phyloP scores from a whole-genome alignment of 2,329 filamentous ascomycete genomes.

The Microcyclospora pomicola region DNA sequence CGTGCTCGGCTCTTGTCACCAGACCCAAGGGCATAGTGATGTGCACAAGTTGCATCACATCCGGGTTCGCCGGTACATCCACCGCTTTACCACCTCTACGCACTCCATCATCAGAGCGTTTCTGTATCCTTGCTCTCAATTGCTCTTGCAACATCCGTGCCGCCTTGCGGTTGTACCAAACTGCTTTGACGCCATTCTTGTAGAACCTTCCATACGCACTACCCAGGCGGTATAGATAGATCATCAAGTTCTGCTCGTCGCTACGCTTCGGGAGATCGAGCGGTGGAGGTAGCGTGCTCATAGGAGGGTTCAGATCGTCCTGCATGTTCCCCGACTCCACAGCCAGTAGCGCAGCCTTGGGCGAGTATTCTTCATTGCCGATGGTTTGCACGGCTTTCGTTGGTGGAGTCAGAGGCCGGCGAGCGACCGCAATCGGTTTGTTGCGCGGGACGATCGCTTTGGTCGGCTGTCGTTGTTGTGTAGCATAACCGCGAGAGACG shows the following conservation, averaged over 20 bases:
- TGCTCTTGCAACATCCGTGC: constrained; percentile 34
- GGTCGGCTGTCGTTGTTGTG: too few relatives aligned
- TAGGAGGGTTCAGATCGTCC: constrained; percentile 52
- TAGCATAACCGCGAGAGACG: neutral
- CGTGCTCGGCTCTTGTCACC: constrained; percentile 53
- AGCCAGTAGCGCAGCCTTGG: constrained; percentile 4
- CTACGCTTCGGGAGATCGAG: constrained; percentile 48
- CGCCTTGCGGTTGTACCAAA: constrained; percentile 50
- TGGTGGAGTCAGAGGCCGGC: constrained; percentile 4
- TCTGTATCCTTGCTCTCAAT: constrained; percentile 19
- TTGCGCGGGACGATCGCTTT: too few relatives aligned
- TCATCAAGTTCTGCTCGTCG: constrained; percentile 31
- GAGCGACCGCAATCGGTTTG: neutral
- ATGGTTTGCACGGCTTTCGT: constrained; percentile 10
- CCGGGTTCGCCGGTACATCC: neutral
- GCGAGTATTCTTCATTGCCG: constrained; percentile 2
- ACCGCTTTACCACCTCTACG: neutral
- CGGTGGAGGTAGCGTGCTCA: constrained; percentile 56
- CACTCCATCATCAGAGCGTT: neutral
- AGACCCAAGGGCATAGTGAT: constrained; percentile 1
- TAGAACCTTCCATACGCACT: constrained; percentile 75
- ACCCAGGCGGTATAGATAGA: constrained; percentile 49
- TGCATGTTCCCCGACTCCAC: constrained; percentile 27
- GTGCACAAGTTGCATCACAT: neutral
- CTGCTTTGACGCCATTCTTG: constrained; percentile 65